Base-by-base conservation (phyloP, 805 yeast genomes). In the Teunomyces atbi region DNA sequence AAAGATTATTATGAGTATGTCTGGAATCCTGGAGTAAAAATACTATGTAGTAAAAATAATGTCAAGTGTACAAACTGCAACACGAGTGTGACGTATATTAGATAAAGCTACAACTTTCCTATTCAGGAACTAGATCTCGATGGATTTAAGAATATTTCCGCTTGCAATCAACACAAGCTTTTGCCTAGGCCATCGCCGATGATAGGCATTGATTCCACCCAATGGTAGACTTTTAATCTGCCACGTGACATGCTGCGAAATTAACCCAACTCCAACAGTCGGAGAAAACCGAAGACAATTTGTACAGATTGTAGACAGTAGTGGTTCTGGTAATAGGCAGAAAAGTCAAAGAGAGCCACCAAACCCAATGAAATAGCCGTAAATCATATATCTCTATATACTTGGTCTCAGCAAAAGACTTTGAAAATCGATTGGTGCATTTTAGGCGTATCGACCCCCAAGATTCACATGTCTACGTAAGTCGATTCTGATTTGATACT, bases 401-500 rank as follows among this genome's bases (percentile, higher is more conserved):
- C 26, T 23, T 23, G 7, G 26, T 23, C 10, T 6, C 8, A 23
- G 26, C 26, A 6, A 23, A 23, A 23, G 26, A 7, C 26, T 23
- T 23, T 23, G 26, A 12, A 6, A 30, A 13, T 30, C 11, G 6
- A 30, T 15, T 30, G 33, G 33, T n/a, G n/a, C 4, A 13, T 13
- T 13, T 30, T 30, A 30, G 26, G 7, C 8, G 11, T 23, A 21
- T 21, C 23, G 7, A 21, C 7, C 26, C 26, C 26, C 26, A 30
- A 30, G 33, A 13, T 30, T 15, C 16, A 15, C 16, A 13, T 16
- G n/a, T 7, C 33, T 15, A 30, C 4, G 12, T 11, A 13, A 30
- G 33, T 21, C 27, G 11, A 13, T 12, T 36, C 28, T 36, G 39
- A 36, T 36, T 36, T 36, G 39, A 36, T 36, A 36, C 28, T 20